phyloP scores from a whole-genome alignment of 495 filamentous ascomycete genomes.

The Penicillium coffeae region DNA sequence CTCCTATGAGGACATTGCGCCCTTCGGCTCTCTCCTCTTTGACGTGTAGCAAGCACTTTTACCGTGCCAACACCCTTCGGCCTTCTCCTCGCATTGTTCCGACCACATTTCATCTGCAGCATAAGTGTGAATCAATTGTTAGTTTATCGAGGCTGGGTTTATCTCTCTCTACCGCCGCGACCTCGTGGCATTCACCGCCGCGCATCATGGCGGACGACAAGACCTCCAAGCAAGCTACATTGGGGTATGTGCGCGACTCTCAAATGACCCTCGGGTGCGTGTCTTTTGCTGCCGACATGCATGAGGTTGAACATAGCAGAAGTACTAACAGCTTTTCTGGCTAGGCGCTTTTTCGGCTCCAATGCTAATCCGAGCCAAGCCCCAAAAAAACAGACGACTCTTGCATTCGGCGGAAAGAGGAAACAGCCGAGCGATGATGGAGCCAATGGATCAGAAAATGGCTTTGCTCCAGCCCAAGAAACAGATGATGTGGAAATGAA shows the following conservation, averaged over 20 bases:
- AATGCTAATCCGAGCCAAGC: constrained; percentile 36
- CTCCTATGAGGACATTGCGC: neutral
- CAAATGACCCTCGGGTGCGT: constrained; percentile 85
- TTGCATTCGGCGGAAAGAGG: constrained; percentile 54
- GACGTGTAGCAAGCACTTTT: neutral
- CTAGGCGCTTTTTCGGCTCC: constrained; percentile 44
- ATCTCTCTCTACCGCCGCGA: neutral
- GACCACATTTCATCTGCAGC: neutral
- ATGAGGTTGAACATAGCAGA: neutral
- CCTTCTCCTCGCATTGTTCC: neutral
- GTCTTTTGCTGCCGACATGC: neutral
- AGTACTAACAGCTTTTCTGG: neutral
- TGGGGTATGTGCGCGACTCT: constrained; percentile 84
- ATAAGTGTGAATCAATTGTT: neutral
- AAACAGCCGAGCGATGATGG: constrained; percentile 24
- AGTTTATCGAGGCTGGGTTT: neutral
- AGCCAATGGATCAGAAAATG: constrained; percentile 8
- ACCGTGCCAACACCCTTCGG: neutral
- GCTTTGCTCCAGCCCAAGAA: constrained; percentile 19
- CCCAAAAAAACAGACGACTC: constrained; percentile 67
- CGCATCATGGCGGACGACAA: constrained; percentile 39
- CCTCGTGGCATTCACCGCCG: neutral
- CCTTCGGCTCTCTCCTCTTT: neutral
- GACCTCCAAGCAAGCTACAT: constrained; percentile 71
- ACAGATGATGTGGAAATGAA: constrained; percentile 41